Conservation (phyloP, 176 grass and related monocot species). For the Pontederia paniculata region DNA sequence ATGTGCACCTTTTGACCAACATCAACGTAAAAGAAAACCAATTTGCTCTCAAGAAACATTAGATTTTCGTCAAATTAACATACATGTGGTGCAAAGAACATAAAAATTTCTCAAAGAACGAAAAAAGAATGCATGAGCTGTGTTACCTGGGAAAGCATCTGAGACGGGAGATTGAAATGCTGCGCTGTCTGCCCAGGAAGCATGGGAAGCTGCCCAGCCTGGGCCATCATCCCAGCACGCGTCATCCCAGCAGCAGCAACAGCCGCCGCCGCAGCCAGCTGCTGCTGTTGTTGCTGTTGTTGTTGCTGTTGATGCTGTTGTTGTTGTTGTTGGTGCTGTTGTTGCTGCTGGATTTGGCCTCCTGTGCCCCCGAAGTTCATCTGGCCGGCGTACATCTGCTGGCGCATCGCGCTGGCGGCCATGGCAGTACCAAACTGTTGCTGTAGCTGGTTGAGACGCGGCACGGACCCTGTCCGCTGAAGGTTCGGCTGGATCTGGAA, state of each 20-base stretch:
- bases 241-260: constrained; percentile 16
- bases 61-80: too few relatives aligned
- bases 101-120: too few relatives aligned
- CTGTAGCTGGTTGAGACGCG: constrained; percentile 16
- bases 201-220: constrained; percentile 48
- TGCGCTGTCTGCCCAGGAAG: constrained; percentile 64
- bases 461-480: constrained; percentile 16
- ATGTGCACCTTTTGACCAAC: too few relatives aligned
- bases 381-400: constrained; percentile 57
- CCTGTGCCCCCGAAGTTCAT: constrained; percentile 64
- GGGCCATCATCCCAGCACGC: constrained; percentile 56
- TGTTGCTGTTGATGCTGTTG: constrained; percentile 19
- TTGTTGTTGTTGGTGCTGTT: too few relatives aligned
- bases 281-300: constrained; percentile 23
- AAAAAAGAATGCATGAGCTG: not conserved
- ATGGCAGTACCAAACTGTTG: constrained; percentile 48
- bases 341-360: constrained; percentile 20
- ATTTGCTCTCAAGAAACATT: too few relatives aligned
- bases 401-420: constrained; percentile 20
- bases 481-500: constrained; percentile 17
- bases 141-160: constrained; percentile 77
- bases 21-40: too few relatives aligned
- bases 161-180: constrained; percentile 64
- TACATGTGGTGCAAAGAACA: too few relatives aligned
- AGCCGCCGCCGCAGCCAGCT: constrained; percentile 15